Percentiles rank a stretch among this genome's conserved stretches.
Conservation (phyloP, 257 asterid genomes). For the Catharanthus roseus region DNA sequence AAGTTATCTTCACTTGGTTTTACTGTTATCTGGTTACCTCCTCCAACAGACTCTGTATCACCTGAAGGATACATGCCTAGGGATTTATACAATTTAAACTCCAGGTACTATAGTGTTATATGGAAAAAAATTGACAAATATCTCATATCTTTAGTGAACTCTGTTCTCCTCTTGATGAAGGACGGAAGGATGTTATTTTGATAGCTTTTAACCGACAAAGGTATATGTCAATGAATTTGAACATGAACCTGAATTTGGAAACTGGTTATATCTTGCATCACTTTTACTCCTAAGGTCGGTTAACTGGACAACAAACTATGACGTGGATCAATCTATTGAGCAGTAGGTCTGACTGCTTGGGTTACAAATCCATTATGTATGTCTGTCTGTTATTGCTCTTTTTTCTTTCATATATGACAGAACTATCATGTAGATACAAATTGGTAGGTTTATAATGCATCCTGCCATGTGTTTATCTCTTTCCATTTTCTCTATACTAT, state of each 20-base stretch:
- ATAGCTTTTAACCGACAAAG: background rate
- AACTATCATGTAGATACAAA: background rate
- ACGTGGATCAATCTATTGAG: background rate
- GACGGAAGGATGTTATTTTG: background rate
- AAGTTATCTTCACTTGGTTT: constrained; percentile 79
- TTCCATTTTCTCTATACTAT: background rate
- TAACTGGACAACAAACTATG: background rate
- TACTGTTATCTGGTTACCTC: constrained; percentile 93
- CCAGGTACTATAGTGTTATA: constrained; percentile 51
- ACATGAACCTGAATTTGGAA: background rate
- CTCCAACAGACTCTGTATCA: constrained; percentile 95
- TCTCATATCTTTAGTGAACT: background rate
- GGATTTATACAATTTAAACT: constrained; percentile 85
- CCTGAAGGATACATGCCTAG: constrained; percentile 98
- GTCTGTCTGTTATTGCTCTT: background rate
- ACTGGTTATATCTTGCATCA: background rate
- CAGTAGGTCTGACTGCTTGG: background rate
- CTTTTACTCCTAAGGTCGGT: background rate
- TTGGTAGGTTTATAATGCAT: background rate
- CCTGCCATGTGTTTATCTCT: background rate
- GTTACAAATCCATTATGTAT: background rate
- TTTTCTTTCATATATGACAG: background rate
- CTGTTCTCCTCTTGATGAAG: background rate
- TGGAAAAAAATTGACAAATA: background rate
- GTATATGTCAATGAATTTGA: background rate